A percentile compares a stretch with the other conserved stretches of the same genome.
Evolutionary conservation across 768 basidiomycete genomes (phyloP).

Genomic region (Collybia nuda): DNA sequence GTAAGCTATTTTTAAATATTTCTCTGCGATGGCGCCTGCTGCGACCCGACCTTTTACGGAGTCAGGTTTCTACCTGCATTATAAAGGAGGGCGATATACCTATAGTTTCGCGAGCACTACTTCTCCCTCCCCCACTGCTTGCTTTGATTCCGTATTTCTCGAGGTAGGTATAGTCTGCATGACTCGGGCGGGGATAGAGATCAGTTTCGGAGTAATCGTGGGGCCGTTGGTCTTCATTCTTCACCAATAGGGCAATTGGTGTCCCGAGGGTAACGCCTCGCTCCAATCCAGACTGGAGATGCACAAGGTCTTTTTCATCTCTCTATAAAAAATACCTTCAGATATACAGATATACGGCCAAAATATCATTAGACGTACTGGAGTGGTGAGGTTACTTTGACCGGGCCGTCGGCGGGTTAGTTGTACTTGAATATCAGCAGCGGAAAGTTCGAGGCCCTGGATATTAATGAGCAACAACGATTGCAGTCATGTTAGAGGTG

Average conservation of each 20-base stretch:
- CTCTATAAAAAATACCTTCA: conserved; percentile 45
- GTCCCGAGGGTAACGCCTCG: conserved; percentile 95
- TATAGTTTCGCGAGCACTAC: conserved; percentile 95
- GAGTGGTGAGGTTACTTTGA: conserved; percentile 95
- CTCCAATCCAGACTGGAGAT: conserved; percentile 92
- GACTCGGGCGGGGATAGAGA: conserved; percentile 93
- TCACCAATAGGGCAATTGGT: conserved; percentile 94
- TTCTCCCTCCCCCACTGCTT: conserved; percentile 93
- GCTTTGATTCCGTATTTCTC: conserved; percentile 98
- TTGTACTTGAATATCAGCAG: conserved; percentile 88
- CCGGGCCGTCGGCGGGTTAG: conserved; percentile 91
- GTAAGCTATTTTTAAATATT: conserved; percentile 82
- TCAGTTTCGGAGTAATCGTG: conserved; percentile 99
- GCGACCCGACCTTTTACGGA: conserved; percentile 79
- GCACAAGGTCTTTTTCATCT: conserved; percentile 93
- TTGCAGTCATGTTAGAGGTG: conserved; percentile 3
- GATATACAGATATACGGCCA: conserved; percentile 1
- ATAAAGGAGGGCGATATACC: conserved; percentile 45
- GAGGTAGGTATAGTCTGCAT: conserved; percentile 97
- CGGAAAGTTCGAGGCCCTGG: conserved; percentile 80
- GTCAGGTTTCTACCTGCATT: neutral
- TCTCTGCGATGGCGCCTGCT: conserved; percentile 97
- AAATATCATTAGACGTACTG: conserved; percentile 52
- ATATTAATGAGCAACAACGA: conserved; percentile 4
- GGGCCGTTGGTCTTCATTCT: conserved; percentile 97